Evolutionary conservation across 352 stramenopile genomes (phyloP).

Genomic region (Aphanomyces astaci): DNA sequence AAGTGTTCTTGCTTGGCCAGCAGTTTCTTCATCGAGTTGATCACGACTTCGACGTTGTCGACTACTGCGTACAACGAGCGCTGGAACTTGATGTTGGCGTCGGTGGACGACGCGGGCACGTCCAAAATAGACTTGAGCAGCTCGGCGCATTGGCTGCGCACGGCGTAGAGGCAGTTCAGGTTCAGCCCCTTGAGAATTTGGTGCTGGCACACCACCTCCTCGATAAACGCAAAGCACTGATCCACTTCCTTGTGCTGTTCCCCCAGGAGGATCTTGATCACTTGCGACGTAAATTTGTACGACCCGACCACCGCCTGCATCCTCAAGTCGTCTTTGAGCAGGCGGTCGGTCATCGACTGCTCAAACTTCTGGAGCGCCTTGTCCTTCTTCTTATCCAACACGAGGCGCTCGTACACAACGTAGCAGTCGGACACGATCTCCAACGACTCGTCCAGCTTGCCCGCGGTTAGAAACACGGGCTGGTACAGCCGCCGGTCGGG

Average conservation of each 20-base stretch:
- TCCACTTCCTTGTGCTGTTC: slow-evolving; percentile 75
- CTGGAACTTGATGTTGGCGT: slow-evolving; percentile 84
- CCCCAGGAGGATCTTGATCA: slow-evolving; percentile 63
- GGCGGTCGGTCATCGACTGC: slow-evolving; percentile 75
- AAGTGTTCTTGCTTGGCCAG: slow-evolving; percentile 75
- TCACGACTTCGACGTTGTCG: slow-evolving; percentile 64
- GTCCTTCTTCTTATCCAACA: slow-evolving; percentile 81
- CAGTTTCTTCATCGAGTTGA: slow-evolving; percentile 80
- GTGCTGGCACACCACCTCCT: slow-evolving; percentile 68
- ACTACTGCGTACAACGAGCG: slow-evolving; percentile 74
- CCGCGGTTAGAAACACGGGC: slow-evolving; percentile 71
- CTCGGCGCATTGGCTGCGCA: slow-evolving; percentile 46
- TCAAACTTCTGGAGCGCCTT: slow-evolving; percentile 82
- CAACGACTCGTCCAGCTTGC: slow-evolving; percentile 76
- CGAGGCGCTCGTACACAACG: slow-evolving; percentile 72
- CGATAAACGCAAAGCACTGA: slow-evolving; percentile 80
- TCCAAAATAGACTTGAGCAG: slow-evolving; percentile 80
- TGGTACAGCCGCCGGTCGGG: slow-evolving; percentile 73
- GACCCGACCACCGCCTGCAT: slow-evolving; percentile 71
- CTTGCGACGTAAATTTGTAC: slow-evolving; percentile 82
- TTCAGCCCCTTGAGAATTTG: slow-evolving; percentile 72
- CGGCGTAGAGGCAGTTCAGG: slow-evolving; percentile 49
- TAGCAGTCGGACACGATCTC: slow-evolving; percentile 77
- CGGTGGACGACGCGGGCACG: slow-evolving; percentile 56
- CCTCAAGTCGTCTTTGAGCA: slow-evolving; percentile 76